Base-by-base conservation (phyloP, 352 stramenopile genomes). In the Globisporangium cystogenes region DNA sequence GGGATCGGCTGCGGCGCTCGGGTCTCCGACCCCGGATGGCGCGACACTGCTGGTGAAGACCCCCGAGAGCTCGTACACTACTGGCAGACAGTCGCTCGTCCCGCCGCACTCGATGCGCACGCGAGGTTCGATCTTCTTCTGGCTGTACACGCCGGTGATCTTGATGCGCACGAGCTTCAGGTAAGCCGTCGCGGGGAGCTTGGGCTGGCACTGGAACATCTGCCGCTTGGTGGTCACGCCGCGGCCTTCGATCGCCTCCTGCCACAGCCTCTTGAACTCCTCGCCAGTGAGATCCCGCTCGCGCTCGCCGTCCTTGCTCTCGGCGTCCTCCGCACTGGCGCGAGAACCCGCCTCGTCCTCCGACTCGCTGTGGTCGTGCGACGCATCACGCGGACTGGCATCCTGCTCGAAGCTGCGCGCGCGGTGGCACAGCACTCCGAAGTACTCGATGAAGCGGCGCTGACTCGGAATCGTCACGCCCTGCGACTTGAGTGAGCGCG, bases 381-480 rank as follows among this genome's bases (percentile, higher is more conserved):
- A 36, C 7, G 43, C 62, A 51, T 72, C 70, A 27, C 40, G 31
- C 14, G 29, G 53, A 26, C 21, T 50, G 31, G 16, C n/a, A n/a
- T 29, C 51, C 15, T 10, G 40, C 45, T 37, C 53, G 18, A 40
- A 7, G 18, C 18, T 31, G 18, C 41, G 49, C 31, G 49, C 48
- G 40, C 45, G 68, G 47, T 60, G 68, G 48, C 80, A 90, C 57
- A 90, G 64, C 4, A 65, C 61, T 2, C 60, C 65, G 55, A 91
- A 95, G 59, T 95, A 95, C 43, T 50, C 43, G 24, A 93, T 78
- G 58, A 92, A 95, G 20, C 82, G 74, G 23, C 78, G 64, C 46
- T 95, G 84, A 59, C 73, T 88, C 8, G 82, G 71, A 54, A 95
- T 95, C 14, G 84, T 95, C 54, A 95, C 84, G 31, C 84, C 84